Base-by-base conservation (phyloP, 345 rosid species). In the Salix purpurea region DNA sequence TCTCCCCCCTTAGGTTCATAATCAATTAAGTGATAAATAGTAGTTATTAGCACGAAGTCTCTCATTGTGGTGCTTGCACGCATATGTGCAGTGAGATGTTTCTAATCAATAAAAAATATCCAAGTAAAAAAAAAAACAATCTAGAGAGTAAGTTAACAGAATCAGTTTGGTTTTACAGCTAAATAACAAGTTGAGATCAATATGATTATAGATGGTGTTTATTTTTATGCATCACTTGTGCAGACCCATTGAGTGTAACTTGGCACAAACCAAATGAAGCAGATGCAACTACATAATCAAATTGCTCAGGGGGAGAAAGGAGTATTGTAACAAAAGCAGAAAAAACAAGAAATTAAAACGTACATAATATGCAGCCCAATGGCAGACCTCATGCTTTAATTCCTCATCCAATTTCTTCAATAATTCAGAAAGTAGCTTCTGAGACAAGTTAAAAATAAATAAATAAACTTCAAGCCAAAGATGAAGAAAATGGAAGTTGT, bases 331-430 rank as follows among this genome's bases (percentile, higher is more conserved):
- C 56, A 75, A 64, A 72, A 77, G 6, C 32, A 23, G 9, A 61
- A 4, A 26, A 39, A 42, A 61, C 1, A 2, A 42, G 64, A 13
- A 4, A 23, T 8, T 67, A 28, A 36, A 73, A 75, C 97, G 86
- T 84, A 96, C 97, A 86, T 96, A 91, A 85, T 93, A 93, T 71
- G 98, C 97, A 32, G 98, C 99, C 98, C 98, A 96, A 74, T 91
- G 98, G 83, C 97, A 86, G 73, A 90, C 85, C 88, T 96, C 97
- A 76, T 91, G 98, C 90, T 96, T 96, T 62, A 93, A 84, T 75
- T 96, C 98, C 10, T 91, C 89, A 84, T 96, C 99, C 68, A 93
- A 84, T 87, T 88, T 93, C 91, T 87, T 91, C 87, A 93, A 78
- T 78, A 96, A 83, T 83, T 96, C 98, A 74, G 86, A 84, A 61